phyloP scores from a whole-genome alignment of 345 rosid species.

The Dipteronia dyeriana region DNA sequence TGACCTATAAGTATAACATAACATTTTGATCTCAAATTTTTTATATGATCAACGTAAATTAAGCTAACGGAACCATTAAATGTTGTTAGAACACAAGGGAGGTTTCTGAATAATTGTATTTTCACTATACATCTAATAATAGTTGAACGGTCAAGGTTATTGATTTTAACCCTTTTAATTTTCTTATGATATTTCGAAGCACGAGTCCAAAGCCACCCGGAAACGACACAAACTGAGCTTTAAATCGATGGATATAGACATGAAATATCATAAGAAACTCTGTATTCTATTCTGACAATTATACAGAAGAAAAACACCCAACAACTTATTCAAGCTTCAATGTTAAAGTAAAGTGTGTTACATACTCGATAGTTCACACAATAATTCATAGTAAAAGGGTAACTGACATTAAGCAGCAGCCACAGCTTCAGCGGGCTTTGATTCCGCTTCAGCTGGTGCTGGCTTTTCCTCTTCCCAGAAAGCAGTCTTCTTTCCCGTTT shows the following conservation, averaged over 20 bases:
- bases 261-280: slow-evolving; percentile 5
- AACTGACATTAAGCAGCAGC: slow-evolving; percentile 32
- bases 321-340: slow-evolving; percentile 15
- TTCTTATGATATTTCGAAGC: too few species aligned
- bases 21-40: too few species aligned
- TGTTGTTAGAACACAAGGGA: too few species aligned
- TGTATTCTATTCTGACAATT: background rate
- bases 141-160: too few species aligned
- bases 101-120: too few species aligned
- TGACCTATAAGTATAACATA: too few species aligned
- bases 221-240: background rate
- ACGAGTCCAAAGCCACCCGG: background rate
- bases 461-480: slow-evolving; percentile 75
- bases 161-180: too few species aligned
- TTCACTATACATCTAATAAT: too few species aligned
- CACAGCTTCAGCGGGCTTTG: slow-evolving; percentile 36
- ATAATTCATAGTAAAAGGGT: background rate
- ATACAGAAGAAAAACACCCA: slow-evolving; percentile 9
- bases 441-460: slow-evolving; percentile 21
- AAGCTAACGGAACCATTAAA: too few species aligned
- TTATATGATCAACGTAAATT: too few species aligned
- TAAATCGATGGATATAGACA: background rate
- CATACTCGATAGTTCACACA: background rate
- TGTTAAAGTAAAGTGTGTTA: background rate
- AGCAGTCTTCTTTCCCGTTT: slow-evolving; percentile 76